Conservation (phyloP, 129 eudicot genomes). For the carrot (Daucus carota) region DH1_v3.0 NC_030389.2:44655501-44656000, state of each 20-base stretch:
- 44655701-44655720: too few relatives aligned
- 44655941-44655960: slow-evolving; percentile 20
- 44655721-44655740: neutral
- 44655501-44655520: slow-evolving; percentile 33
- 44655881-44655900: slow-evolving; percentile 35
- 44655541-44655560: slow-evolving; percentile 30
- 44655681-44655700: neutral
- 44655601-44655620: slow-evolving; percentile 32
- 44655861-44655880: slow-evolving; percentile 17
- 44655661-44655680: slow-evolving; percentile 6
- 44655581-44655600: slow-evolving; percentile 35
- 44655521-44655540: slow-evolving; percentile 21
- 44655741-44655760: too few relatives aligned
- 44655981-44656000: slow-evolving; percentile 21
- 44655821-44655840: neutral
- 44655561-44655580: slow-evolving; percentile 37
- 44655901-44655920: slow-evolving; percentile 27
- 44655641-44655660: slow-evolving; percentile 21
- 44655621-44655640: slow-evolving; percentile 22
- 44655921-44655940: slow-evolving; percentile 13
- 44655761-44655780: neutral
- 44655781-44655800: neutral
- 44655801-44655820: neutral
- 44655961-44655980: slow-evolving; percentile 23
- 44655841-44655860: slow-evolving; percentile 16